Conservation (phyloP, 768 basidiomycete genomes). For the Sarcomyxa edulis region DNA sequence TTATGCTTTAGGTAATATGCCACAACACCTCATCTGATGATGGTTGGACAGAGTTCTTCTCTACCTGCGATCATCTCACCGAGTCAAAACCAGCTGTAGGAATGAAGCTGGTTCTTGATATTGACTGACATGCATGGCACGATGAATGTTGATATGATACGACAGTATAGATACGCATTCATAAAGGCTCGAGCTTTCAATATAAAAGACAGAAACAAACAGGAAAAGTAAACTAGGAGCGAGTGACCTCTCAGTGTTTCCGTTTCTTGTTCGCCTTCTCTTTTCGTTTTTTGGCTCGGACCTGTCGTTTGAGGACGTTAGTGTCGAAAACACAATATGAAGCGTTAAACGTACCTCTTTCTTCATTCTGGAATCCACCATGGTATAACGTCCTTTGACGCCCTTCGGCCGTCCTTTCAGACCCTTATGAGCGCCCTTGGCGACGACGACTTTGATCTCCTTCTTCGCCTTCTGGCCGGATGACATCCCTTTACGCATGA, state of each 20-base stretch:
- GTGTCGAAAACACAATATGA: too few relatives aligned
- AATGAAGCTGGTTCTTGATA: too few relatives aligned
- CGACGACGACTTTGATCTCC: conserved; percentile 84
- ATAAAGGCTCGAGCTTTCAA: not conserved
- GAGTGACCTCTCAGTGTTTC: too few relatives aligned
- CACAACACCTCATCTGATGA: conserved; percentile 27
- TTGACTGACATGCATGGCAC: not conserved
- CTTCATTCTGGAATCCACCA: conserved; percentile 92
- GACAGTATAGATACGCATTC: not conserved
- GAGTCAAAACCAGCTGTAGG: conserved; percentile 4
- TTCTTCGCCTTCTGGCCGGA: conserved; percentile 63
- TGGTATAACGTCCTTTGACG: conserved; percentile 90
- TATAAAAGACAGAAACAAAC: too few relatives aligned
- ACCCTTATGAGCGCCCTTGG: conserved; percentile 85
- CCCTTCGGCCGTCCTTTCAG: conserved; percentile 92
- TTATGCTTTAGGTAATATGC: conserved; percentile 37
- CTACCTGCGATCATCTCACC: conserved; percentile 32
- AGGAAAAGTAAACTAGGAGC: too few relatives aligned
- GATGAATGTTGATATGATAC: conserved; percentile 5
- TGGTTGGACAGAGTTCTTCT: conserved; percentile 38
- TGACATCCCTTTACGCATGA: conserved; percentile 78
- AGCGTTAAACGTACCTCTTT: conserved; percentile 63
- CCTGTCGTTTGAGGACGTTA: conserved; percentile 1
- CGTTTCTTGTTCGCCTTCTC: conserved; percentile 71
- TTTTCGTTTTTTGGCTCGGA: conserved; percentile 70